phyloP scores from a whole-genome alignment of 139 green algal genomes.

The Auxenochlorella protothecoides region DNA sequence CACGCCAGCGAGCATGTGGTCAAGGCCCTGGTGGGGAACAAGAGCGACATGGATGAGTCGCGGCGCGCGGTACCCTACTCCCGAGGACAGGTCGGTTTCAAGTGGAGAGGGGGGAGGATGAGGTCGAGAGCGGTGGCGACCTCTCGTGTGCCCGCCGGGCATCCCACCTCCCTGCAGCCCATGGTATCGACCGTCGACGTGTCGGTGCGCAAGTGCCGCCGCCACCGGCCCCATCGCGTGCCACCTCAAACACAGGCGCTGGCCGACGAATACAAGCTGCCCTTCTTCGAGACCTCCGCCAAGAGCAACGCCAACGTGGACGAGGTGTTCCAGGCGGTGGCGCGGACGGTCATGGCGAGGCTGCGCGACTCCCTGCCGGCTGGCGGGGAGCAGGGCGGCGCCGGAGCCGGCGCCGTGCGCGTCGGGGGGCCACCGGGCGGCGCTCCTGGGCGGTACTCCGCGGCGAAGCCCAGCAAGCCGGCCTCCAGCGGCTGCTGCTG shows the following conservation, averaged over 20 bases:
- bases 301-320: constrained; percentile 75
- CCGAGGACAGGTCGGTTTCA: constrained; percentile 26
- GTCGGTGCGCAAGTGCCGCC: too few species aligned
- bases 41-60: constrained; percentile 81
- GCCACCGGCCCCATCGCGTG: too few species aligned
- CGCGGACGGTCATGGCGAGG: constrained; percentile 13
- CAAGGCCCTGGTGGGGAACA: constrained; percentile 95
- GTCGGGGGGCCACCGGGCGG: constrained; percentile 5
- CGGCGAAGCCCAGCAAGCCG: constrained; percentile 2
- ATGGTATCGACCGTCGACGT: too few species aligned
- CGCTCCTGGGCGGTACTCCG: constrained; percentile 1
- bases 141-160: too few species aligned
- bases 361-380: constrained; percentile 4
- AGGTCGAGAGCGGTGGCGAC: too few species aligned
- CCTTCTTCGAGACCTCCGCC: constrained; percentile 87
- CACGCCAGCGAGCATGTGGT: constrained; percentile 91
- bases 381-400: background rate
- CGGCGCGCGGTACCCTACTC: constrained; percentile 66
- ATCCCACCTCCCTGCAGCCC: too few species aligned
- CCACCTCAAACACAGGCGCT: constrained; percentile 48
- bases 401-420: constrained; percentile 1
- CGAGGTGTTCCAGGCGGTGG: constrained; percentile 47
- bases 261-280: constrained; percentile 82
- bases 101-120: too few species aligned
- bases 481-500: constrained; percentile 11